phyloP scores from a whole-genome alignment of 805 yeast species.

The Saturnispora hagleri region DNA sequence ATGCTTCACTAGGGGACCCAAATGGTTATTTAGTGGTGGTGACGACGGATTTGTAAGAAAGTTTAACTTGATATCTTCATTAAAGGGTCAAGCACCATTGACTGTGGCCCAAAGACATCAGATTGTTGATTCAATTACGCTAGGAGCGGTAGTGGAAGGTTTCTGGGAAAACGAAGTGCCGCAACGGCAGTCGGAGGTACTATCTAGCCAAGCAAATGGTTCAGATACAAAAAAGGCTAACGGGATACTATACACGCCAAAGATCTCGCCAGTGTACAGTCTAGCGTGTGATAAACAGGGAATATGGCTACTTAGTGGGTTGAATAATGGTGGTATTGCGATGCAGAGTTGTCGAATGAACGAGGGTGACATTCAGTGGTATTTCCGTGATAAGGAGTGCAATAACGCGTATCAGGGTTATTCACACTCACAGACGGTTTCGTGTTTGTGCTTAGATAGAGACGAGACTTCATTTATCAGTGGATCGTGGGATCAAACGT shows the following conservation, averaged over 20 bases:
- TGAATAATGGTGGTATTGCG: conserved; percentile 76
- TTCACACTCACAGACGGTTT: conserved; percentile 65
- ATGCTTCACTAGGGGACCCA: conserved; percentile 69
- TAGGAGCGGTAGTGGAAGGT: conserved; percentile 73
- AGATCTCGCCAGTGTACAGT: conserved; percentile 77
- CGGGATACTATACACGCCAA: conserved; percentile 48
- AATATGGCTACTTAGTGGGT: conserved; percentile 76
- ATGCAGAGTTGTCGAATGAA: conserved; percentile 72
- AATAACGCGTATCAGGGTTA: conserved; percentile 16
- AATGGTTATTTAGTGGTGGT: conserved; percentile 89
- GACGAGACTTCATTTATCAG: conserved; percentile 58
- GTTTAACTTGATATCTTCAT: conserved; percentile 75
- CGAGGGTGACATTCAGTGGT: conserved; percentile 76
- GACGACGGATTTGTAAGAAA: conserved; percentile 90
- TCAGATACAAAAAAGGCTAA: conserved; percentile 30
- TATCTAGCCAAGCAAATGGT: conserved; percentile 25
- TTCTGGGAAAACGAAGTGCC: conserved; percentile 99
- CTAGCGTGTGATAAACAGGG: conserved; percentile 78
- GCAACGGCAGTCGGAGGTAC: neutral
- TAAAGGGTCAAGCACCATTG: conserved; percentile 78
- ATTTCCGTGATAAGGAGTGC: conserved; percentile 35
- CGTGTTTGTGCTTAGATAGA: conserved; percentile 55
- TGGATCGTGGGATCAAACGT: conserved; percentile 84
- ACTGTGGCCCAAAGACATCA: conserved; percentile 90
- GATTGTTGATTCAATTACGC: conserved; percentile 73